These are phyloP conservation scores for Ramularia collo-cygni DNA, from an alignment of 2,329 filamentous ascomycete species.

Conservation along the genomic window DNA sequence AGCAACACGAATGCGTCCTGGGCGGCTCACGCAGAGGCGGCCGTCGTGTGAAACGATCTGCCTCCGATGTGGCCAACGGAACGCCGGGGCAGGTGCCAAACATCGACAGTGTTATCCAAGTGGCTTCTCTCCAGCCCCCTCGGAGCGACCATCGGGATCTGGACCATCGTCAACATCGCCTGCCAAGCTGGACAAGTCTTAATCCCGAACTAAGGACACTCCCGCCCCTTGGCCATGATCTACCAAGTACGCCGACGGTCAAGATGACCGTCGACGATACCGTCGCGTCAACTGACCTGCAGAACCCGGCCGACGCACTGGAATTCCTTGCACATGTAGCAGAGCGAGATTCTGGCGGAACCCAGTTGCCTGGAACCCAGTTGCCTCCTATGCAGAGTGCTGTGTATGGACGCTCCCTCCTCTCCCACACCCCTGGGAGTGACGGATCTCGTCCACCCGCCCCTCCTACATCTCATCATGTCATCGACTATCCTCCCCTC, in stretches of 20 bases:
- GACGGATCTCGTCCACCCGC: slow-evolving; percentile 6
- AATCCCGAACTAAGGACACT: slow-evolving; percentile 21
- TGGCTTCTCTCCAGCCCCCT: slow-evolving; percentile 8
- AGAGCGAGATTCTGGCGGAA: slow-evolving; percentile 23
- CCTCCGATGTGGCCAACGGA: slow-evolving; percentile 11
- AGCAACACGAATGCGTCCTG: slow-evolving; percentile 30
- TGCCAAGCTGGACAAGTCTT: slow-evolving; percentile 10
- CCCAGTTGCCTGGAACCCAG: slow-evolving; percentile 11
- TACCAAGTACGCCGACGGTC: slow-evolving; percentile 14
- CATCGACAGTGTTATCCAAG: slow-evolving; percentile 17
- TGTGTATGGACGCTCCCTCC: slow-evolving; percentile 14
- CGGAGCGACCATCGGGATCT: slow-evolving; percentile 6
- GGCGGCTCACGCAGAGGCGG: slow-evolving; percentile 28
- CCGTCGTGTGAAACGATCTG: slow-evolving; percentile 24
- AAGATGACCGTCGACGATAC: slow-evolving; percentile 29
- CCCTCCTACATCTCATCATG: slow-evolving; percentile 11
- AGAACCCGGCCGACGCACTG: slow-evolving; percentile 30
- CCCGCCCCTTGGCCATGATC: slow-evolving; percentile 22
- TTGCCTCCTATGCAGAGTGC: slow-evolving; percentile 26
- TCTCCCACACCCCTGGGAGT: slow-evolving; percentile 4
- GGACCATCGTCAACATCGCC: slow-evolving; percentile 3
- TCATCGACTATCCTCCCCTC: slow-evolving; percentile 26
- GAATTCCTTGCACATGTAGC: slow-evolving; percentile 30
- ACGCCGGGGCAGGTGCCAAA: slow-evolving; percentile 9
- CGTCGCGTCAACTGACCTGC: slow-evolving; percentile 27